Evolutionary conservation across 345 rosid genomes (phyloP), one percentile per base, ranked within the genome.

Genomic region (Excoecaria agallocha): DNA sequence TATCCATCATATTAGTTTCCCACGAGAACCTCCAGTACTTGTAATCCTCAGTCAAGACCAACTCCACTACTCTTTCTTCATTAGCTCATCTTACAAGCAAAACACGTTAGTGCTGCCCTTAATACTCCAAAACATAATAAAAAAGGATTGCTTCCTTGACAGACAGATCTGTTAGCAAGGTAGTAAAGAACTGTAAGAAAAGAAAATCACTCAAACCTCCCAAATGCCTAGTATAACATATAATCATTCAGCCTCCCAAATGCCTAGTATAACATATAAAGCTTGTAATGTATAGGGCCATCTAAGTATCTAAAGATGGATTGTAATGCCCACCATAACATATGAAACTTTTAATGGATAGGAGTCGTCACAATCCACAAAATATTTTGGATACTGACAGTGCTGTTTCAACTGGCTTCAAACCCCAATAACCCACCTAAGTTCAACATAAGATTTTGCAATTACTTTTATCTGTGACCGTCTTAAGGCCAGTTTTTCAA

Each of bases 401-500:
- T 46, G 54, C 54, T 55, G 57, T 45, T 39, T 41, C 59, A 45
- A 74, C 62, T 68, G 73, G 16, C 78, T 76, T 66, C 56, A 7
- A 13, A 12, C 54, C 65, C 52, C 38, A 49, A 57, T 19, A 20
- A 12, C 71, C 64, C 43, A 10, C 60, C 43, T 50, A 22, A 64
- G 43, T 70, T 61, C 39, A 75, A 35, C 19, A 67, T 61, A 57
- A 8, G 56, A 35, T 55, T 60, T 6, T n/a, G 55, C 12, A 72
- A 11, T 61, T 62, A 30, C 30, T 30, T n/a, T 58, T 74, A 63
- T 74, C 60, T 30, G 51, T 72, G 59, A 73, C 54, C 78, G 65
- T 67, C 65, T 50, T 45, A 64, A 69, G 57, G 66, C 71, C 81
- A 78, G 52, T 59, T 60, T 66, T 60, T 57, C 20, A 12, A 24